Base-by-base conservation (phyloP, 2,329 filamentous ascomycete genomes). In the Colletotrichum eremochloae region DNA sequence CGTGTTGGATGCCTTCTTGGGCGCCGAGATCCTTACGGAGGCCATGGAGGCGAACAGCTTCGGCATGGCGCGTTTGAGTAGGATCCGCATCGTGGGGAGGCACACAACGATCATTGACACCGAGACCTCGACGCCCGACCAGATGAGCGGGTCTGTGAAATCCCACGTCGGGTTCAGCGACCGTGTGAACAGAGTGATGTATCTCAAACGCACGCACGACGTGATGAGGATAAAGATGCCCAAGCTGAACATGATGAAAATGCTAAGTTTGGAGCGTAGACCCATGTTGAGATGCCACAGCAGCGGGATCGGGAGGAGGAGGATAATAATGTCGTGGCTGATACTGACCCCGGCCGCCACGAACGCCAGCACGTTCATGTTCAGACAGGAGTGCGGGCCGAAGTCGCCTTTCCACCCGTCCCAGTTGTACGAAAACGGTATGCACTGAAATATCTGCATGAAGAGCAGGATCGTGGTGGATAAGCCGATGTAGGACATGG, bases 41-140 rank as follows among this genome's bases (percentile, higher is more conserved):
- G 57, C 55, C 6, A 66, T 20, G 1, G 72, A 60, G 12, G 74
- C 67, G 46, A 70, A 63, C 8, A 72, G 29, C 18, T 20, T 48
- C 1, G 76, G 69, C 20, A 63, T 44, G 24, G 75, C 29, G 29
- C 73, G 75, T 42, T 61, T 71, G 62, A 78, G 70, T 40, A 82
- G 74, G 7, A 79, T 76, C 60, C 82, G 79, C 14, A 84, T 81
- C 1, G 80, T 80, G 2, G 84, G 84, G 5, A 85, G 76, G 46
- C 81, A 84, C 40, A 80, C 80, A 31, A 84, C 81, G 44, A 85
- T 79, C 53, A 85, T 79, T n/a, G 84, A 80, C 0, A 82, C 78
- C 1, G 83, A 79, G 5, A 84, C 77, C 75, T 86, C 84, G 36
- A 85, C 74, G 2, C 82, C 83, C 2, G 81, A 82, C 84, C 84